Evolutionary conservation across 208 protist species (phyloP).

Genomic region (Naegleria fowleri): DNA sequence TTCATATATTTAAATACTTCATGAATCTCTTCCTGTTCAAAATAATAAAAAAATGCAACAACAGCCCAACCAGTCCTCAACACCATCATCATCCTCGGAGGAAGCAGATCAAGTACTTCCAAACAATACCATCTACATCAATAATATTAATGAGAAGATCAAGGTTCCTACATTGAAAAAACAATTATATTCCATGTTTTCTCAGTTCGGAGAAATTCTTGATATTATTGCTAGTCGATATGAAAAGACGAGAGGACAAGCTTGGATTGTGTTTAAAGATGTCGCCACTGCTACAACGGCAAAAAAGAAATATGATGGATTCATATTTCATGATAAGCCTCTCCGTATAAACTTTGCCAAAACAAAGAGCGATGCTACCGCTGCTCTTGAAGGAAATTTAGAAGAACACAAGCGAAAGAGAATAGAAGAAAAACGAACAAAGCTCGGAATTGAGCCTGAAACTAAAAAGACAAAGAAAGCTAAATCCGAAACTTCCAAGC

Average conservation of each 20-base stretch:
- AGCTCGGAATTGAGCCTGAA: neutral
- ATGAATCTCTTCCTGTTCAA: too few species aligned
- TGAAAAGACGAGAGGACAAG: constrained; percentile 11
- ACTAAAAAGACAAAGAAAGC: neutral
- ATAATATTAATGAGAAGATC: constrained; percentile 26
- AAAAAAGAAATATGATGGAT: constrained; percentile 8
- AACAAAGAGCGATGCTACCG: constrained; percentile 1
- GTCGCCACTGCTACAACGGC: neutral
- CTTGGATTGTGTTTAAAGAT: constrained; percentile 17
- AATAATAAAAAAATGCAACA: too few species aligned
- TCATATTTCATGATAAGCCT: neutral
- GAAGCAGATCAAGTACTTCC: neutral
- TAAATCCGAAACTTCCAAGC: neutral
- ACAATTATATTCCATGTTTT: constrained; percentile 15
- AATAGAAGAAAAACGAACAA: neutral
- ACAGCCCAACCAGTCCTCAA: too few species aligned
- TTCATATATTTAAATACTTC: too few species aligned
- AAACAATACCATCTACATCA: constrained; percentile 15
- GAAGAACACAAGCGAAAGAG: neutral
- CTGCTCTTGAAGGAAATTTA: neutral
- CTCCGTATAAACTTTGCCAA: constrained; percentile 16
- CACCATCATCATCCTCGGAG: too few species aligned
- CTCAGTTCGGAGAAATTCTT: constrained; percentile 11
- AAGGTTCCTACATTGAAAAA: constrained; percentile 20
- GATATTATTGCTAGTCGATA: neutral